Percentiles rank a stretch among this genome's conserved stretches.
These are phyloP conservation scores for Ceratocystis huliohia DNA, from an alignment of 2,329 filamentous ascomycete species.

Conservation along the genomic window DNA sequence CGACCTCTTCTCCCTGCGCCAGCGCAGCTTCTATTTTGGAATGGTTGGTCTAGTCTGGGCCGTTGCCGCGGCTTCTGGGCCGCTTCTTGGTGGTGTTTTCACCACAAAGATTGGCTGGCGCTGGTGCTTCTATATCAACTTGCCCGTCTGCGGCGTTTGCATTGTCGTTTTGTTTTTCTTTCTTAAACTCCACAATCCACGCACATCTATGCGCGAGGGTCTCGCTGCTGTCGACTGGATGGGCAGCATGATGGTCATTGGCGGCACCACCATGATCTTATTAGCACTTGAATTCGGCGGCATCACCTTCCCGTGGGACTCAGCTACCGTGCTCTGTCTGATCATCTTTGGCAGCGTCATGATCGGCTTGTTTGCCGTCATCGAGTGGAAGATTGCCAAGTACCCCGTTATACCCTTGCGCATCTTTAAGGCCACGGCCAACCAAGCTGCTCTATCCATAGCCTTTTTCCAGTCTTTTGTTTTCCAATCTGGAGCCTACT, in stretches of 20 bases:
- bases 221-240: conserved; percentile 51
- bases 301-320: conserved; percentile 60
- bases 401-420: conserved; percentile 67
- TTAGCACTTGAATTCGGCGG: conserved; percentile 79
- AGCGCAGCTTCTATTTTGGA: conserved; percentile 40
- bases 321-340: conserved; percentile 61
- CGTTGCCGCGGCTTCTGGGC: conserved; percentile 50
- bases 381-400: conserved; percentile 59
- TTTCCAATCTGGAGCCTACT: conserved; percentile 69
- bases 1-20: conserved; percentile 42
- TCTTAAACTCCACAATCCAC: conserved; percentile 55
- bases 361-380: conserved; percentile 53
- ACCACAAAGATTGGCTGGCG: conserved; percentile 52
- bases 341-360: conserved; percentile 58
- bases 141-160: conserved; percentile 36
- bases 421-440: conserved; percentile 55
- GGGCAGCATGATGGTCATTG: conserved; percentile 49
- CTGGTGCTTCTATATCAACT: conserved; percentile 59
- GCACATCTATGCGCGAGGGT: conserved; percentile 48
- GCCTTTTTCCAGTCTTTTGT: conserved; percentile 63
- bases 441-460: conserved; percentile 50
- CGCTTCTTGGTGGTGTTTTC: conserved; percentile 56
- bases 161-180: conserved; percentile 44
- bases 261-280: conserved; percentile 72
- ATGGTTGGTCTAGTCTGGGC: conserved; percentile 49